These are phyloP conservation scores for Withania somnifera DNA, from an alignment of 305 asterid genomes.

Conservation along the genomic window DNA sequence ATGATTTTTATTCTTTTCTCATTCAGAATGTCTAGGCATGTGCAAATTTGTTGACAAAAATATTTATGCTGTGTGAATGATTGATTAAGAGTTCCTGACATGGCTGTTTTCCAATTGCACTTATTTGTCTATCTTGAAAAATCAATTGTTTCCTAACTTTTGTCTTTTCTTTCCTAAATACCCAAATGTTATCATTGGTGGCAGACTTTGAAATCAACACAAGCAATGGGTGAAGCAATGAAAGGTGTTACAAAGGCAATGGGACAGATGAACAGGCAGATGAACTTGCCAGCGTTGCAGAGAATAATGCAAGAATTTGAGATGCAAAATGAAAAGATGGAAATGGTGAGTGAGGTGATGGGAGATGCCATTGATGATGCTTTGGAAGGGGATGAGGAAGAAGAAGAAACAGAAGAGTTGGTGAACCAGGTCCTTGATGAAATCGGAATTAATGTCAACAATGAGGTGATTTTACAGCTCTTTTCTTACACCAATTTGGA, in stretches of 20 bases:
- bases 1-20: neutral
- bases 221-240: conserved; percentile 99
- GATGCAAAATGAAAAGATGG: conserved; percentile 97
- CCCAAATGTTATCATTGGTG: neutral
- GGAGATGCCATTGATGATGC: conserved; percentile 99
- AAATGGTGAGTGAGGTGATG: conserved; percentile 88
- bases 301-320: conserved; percentile 99
- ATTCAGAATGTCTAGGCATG: neutral
- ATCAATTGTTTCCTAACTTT: neutral
- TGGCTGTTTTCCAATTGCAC: neutral
- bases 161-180: neutral
- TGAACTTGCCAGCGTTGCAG: conserved; percentile 96
- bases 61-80: neutral
- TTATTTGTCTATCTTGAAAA: neutral
- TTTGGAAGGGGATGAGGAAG: conserved; percentile 98
- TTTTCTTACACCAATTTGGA: neutral
- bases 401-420: conserved; percentile 93
- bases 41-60: neutral
- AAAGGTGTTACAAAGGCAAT: conserved; percentile 98
- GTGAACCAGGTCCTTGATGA: conserved; percentile 98
- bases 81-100: neutral
- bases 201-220: conserved; percentile 94
- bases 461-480: conserved; percentile 50
- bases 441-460: conserved; percentile 83
- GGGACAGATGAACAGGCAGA: conserved; percentile 99